Base-by-base conservation (phyloP, 1,284 basidiomycete genomes). In the Cryptococcus sp. region DNA sequence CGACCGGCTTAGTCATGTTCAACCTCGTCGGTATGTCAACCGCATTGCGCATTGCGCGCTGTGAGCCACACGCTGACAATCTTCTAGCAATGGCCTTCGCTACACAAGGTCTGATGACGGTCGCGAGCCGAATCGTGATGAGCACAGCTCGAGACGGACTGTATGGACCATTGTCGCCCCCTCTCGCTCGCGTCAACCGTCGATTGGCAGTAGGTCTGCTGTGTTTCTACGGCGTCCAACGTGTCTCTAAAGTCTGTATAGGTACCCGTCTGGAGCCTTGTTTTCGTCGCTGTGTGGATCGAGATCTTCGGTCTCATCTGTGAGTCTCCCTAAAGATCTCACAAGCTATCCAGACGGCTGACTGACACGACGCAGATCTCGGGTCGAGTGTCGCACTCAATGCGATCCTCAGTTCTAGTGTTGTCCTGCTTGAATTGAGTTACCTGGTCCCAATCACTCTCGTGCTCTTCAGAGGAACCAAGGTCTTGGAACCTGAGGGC, bases 141-240 rank as follows among this genome's bases (percentile, higher is more conserved):
- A 83, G 84, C 41, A 88, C 89, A 62, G 86, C 87, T 0, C 81
- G 87, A 0, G 88, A 89, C 76, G 80, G 80, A 54, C 87, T 86
- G 3, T 80, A 88, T 22, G 64, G 56, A 15, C 86, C 84, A 2
- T 82, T 86, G 59, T 82, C 83, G 35, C 50, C 50, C 2, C 72
- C 79, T 55, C 85, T 88, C 69, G 75, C 82, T 2, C 74, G 73
- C 35, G 78, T 87, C 54, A 82, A 84, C 64, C 62, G 63, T 41
- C 31, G 22, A 11, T 74, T 75, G 17, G 82, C 48, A 3, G 48
- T 50, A n/a, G 38, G 48, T 50, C 16, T 7, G 8, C 13, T 10
- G 5, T 10, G 19, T 3, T 17, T 27, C 11, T 27, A n/a, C 17
- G 31, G 8, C 35, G 7, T n/a, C 16, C 46, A 22, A n/a, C 6